Evolutionary conservation across 176 grass and related monocot species (phyloP), one percentile per base, ranked within the genome.

Genomic region (Bonia amplexicaulis): DNA sequence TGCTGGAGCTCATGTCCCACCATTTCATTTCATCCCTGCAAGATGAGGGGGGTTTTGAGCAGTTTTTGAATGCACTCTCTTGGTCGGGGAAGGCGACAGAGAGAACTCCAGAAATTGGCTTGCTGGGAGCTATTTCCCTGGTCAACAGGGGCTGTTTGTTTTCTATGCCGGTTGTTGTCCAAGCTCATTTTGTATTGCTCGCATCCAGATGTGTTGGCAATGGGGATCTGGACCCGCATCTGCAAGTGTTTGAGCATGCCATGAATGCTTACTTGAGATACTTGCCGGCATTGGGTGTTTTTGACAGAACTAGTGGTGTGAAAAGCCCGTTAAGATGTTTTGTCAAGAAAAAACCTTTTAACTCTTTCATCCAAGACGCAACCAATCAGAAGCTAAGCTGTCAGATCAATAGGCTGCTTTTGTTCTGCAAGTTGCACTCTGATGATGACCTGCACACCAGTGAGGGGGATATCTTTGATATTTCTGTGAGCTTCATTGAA

Each of bases 141-240:
- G 58, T 82, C 66, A 7, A 22, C 9, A 55, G 4, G 46, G 65
- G 46, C 20, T 45, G 7, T 15, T 46, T 5, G 14, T 33, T 82
- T 25, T 86, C 65, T 64, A 61, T 77, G 37, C 55, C 78, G 0
- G 23, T 40, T 12, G 59, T 71, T 66, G 46, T 81, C 47, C 55
- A 77, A 70, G 83, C 78, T 66, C 88, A 86, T 65, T 76, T 90
- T 82, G 74, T 90, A 37, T 80, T 86, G 72, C 72, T 90, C 9
- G 26, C 73, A 1, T 72, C 73, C 7, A 90, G 66, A 78, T 90
- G 88, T 52, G 42, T 65, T 13, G 68, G 15, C 13, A 29, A 25
- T 72, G 35, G 40, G 27, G 16, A 82, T 71, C 10, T 82, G 25
- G 0, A 37, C 35, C 35, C 3, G 20, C 78, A 90, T 86, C 47